Conservation (phyloP, 116 monocot species). For the Thalassia testudinum region DNA sequence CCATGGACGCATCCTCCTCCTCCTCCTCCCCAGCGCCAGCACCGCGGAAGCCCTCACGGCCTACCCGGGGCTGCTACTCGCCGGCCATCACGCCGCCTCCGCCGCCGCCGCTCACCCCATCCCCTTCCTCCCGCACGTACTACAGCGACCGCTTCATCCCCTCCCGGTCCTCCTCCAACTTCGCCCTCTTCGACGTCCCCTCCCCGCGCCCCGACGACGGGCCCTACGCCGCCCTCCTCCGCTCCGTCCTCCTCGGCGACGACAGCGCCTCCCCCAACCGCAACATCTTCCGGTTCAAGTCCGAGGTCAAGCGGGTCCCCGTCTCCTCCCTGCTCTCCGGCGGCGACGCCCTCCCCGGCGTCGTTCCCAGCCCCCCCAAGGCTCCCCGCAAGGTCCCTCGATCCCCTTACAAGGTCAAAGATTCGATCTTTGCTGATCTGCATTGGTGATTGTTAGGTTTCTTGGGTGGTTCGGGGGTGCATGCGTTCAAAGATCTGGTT, state of each 20-base stretch:
- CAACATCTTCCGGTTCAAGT: conserved; percentile 79
- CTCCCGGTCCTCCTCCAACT: conserved; percentile 67
- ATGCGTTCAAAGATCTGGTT: neutral
- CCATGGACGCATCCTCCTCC: neutral
- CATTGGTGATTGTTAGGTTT: neutral
- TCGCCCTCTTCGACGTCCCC: conserved; percentile 57
- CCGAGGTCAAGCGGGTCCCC: conserved; percentile 27
- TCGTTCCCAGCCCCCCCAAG: conserved; percentile 28
- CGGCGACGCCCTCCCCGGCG: conserved; percentile 29
- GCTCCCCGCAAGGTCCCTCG: conserved; percentile 55
- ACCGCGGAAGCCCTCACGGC: neutral
- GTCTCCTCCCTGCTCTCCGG: conserved; percentile 3
- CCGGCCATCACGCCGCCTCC: conserved; percentile 4
- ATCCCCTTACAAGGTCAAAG: conserved; percentile 67
- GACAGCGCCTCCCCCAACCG: conserved; percentile 10
- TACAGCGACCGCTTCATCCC: conserved; percentile 94
- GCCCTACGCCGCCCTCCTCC: conserved; percentile 10
- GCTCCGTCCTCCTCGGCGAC: conserved; percentile 1
- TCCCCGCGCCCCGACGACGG: conserved; percentile 3
- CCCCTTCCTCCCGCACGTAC: conserved; percentile 16
- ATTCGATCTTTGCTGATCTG: neutral
- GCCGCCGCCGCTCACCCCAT: conserved; percentile 7
- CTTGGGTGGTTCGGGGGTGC: neutral
- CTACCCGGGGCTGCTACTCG: neutral
- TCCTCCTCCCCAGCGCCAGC: neutral